A percentile compares a stretch with the other conserved stretches of the same genome.
phyloP scores from a whole-genome alignment of 306 rosid genomes.

The Corylus avellana region DNA sequence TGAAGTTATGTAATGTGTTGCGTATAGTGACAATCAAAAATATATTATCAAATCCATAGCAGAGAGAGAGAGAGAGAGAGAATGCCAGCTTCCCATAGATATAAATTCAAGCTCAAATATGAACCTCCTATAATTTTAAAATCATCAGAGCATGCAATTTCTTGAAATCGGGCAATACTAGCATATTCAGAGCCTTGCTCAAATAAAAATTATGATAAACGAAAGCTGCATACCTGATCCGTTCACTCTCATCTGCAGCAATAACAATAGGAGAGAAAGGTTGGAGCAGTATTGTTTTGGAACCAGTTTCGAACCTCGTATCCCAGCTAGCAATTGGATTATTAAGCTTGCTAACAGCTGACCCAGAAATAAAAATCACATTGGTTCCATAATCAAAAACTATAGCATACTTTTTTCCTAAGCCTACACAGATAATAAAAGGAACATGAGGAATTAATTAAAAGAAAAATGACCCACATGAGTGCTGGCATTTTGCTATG shows the following conservation, averaged over 20 bases:
- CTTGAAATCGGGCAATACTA: slow-evolving; percentile 5
- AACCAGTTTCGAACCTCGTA: slow-evolving; percentile 68
- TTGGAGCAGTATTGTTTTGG: slow-evolving; percentile 74
- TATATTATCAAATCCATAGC: neutral
- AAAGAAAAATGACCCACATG: slow-evolving; percentile 52
- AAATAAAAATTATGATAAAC: slow-evolving; percentile 14
- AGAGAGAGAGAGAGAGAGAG: neutral
- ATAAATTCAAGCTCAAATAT: neutral
- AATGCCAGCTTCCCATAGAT: neutral
- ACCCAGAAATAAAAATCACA: slow-evolving; percentile 21
- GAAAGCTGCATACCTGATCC: slow-evolving; percentile 61
- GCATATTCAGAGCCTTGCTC: slow-evolving; percentile 14
- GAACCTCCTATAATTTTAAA: neutral
- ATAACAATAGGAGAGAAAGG: slow-evolving; percentile 93
- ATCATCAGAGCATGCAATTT: neutral
- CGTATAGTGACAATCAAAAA: neutral
- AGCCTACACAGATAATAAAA: neutral
- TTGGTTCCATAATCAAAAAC: slow-evolving; percentile 21
- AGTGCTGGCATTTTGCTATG: slow-evolving; percentile 88
- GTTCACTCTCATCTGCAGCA: slow-evolving; percentile 94
- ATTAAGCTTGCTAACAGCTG: slow-evolving; percentile 84
- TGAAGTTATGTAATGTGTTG: neutral
- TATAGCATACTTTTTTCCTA: neutral
- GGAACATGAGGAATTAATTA: neutral
- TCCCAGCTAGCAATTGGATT: slow-evolving; percentile 94